Evolutionary conservation across 768 basidiomycete genomes (phyloP).

Genomic region (Mrakia gelida): DNA sequence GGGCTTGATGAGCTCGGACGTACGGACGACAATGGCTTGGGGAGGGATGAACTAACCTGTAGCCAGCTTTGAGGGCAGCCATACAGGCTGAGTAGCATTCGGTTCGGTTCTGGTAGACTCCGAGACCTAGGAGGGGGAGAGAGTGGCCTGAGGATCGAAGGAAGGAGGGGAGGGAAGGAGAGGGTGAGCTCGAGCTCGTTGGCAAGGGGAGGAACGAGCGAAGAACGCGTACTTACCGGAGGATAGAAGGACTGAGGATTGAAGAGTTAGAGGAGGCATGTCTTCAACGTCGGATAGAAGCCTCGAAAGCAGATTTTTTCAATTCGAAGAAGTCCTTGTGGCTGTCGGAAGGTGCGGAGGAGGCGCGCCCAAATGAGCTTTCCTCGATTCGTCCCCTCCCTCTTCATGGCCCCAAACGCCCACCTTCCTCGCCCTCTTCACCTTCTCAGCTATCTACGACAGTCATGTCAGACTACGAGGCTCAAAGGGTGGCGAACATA

Average conservation of each 20-base stretch:
- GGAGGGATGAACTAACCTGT: neutral
- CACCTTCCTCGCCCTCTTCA: too few relatives aligned
- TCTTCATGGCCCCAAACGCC: neutral
- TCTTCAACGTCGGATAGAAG: neutral
- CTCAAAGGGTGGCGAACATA: constrained; percentile 23
- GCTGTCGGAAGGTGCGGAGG: too few relatives aligned
- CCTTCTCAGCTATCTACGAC: too few relatives aligned
- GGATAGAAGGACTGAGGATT: constrained; percentile 8
- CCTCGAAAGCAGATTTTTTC: too few relatives aligned
- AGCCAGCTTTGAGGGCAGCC: constrained; percentile 12
- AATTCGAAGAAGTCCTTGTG: too few relatives aligned
- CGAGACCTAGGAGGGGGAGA: constrained; percentile 28
- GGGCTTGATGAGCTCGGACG: neutral
- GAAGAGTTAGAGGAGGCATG: constrained; percentile 13
- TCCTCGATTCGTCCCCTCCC: too few relatives aligned
- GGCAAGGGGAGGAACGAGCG: neutral
- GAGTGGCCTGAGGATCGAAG: constrained; percentile 17
- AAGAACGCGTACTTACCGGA: constrained; percentile 12
- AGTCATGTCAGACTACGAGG: constrained; percentile 28
- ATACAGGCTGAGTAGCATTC: constrained; percentile 25
- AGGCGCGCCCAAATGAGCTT: too few relatives aligned
- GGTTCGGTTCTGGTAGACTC: constrained; percentile 23
- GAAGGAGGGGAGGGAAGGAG: neutral
- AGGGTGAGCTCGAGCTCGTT: neutral
- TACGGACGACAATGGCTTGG: too few relatives aligned